These are phyloP conservation scores for Stropharia rugosoannulata DNA, from an alignment of 768 basidiomycete species.

Conservation along the genomic window DNA sequence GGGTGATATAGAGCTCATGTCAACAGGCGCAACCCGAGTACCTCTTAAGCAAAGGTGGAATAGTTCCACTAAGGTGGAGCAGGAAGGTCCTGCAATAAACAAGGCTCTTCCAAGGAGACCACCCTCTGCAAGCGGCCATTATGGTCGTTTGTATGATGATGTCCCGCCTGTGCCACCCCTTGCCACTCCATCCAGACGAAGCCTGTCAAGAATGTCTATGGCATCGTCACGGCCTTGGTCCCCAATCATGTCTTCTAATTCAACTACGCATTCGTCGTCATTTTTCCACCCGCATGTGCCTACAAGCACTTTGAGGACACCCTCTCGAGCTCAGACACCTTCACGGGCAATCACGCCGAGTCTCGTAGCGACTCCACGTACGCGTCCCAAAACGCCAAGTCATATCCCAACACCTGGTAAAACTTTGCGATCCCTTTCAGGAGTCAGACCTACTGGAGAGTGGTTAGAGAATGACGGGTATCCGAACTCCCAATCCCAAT, in stretches of 20 bases:
- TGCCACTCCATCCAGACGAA: slow-evolving; percentile 56
- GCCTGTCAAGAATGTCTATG: slow-evolving; percentile 73
- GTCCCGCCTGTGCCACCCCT: slow-evolving; percentile 46
- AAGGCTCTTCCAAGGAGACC: slow-evolving; percentile 52
- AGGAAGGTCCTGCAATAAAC: slow-evolving; percentile 47
- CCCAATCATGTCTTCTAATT: slow-evolving; percentile 68
- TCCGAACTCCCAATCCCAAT: slow-evolving; percentile 59
- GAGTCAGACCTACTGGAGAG: slow-evolving; percentile 42
- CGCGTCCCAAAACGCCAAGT: slow-evolving; percentile 77
- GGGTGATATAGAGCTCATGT: slow-evolving; percentile 26
- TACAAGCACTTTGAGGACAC: slow-evolving; percentile 40
- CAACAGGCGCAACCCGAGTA: slow-evolving; percentile 34
- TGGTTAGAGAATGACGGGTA: slow-evolving; percentile 44
- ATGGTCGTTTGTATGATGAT: slow-evolving; percentile 30
- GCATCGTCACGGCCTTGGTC: slow-evolving; percentile 82
- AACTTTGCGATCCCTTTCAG: slow-evolving; percentile 47
- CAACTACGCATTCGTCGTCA: slow-evolving; percentile 60
- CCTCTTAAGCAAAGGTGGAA: slow-evolving; percentile 67
- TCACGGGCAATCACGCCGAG: slow-evolving; percentile 37
- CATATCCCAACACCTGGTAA: slow-evolving; percentile 68
- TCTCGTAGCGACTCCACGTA: slow-evolving; percentile 51
- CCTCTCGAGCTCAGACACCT: slow-evolving; percentile 65
- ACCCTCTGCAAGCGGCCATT: slow-evolving; percentile 44
- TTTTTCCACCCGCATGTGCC: slow-evolving; percentile 30
- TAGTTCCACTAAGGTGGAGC: slow-evolving; percentile 72